These are phyloP conservation scores for Fusarium acutatum DNA, from an alignment of 2,329 filamentous ascomycete species.

Conservation along the genomic window DNA sequence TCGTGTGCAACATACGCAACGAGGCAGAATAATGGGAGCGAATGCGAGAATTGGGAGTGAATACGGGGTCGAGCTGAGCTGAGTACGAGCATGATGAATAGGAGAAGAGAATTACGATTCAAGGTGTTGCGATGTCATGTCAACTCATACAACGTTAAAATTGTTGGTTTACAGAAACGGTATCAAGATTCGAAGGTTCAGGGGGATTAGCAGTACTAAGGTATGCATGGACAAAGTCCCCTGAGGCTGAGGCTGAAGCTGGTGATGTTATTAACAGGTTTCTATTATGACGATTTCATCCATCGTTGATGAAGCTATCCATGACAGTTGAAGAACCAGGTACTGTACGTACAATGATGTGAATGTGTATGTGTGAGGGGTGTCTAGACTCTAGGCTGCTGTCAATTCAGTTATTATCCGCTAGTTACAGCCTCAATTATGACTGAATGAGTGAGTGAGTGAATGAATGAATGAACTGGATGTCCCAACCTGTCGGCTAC, in stretches of 20 bases:
- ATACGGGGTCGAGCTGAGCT: neutral
- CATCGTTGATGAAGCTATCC: neutral
- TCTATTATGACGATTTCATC: neutral
- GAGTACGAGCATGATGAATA: neutral
- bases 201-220: neutral
- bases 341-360: neutral
- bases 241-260: slow-evolving; percentile 3
- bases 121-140: slow-evolving; percentile 5
- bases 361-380: neutral
- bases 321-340: neutral
- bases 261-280: neutral
- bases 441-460: neutral
- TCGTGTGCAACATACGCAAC: neutral
- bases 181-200: slow-evolving; percentile 16
- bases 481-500: slow-evolving; percentile 33
- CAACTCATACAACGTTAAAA: neutral
- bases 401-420: neutral
- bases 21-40: neutral
- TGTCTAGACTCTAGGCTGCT: neutral
- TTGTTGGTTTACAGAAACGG: neutral
- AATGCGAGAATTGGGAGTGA: neutral
- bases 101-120: neutral
- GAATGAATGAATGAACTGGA: neutral
- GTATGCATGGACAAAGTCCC: slow-evolving; percentile 12
- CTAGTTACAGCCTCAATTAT: slow-evolving; percentile 22